Evolutionary conservation across 2,329 filamentous ascomycete species (phyloP).

Genomic region (Lomentospora prolificans): DNA sequence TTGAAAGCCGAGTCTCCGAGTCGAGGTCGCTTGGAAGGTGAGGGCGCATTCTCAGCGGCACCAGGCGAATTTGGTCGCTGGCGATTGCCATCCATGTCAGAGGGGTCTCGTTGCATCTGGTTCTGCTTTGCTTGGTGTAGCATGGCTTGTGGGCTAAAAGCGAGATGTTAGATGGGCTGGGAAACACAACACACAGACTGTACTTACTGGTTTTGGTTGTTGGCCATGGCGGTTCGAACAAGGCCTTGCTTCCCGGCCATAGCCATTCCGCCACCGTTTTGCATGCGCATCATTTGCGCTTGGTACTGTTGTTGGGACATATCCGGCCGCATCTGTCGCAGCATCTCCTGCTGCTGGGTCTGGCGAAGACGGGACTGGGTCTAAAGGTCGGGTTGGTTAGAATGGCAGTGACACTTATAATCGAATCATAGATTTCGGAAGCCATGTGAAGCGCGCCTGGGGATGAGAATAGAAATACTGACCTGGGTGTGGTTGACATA

Average conservation of each 20-base stretch:
- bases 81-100: constrained; percentile 75
- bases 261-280: constrained; percentile 44
- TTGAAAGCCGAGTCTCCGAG: constrained; percentile 64
- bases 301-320: constrained; percentile 46
- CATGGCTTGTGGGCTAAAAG: constrained; percentile 52
- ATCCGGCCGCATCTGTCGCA: constrained; percentile 60
- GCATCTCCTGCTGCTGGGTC: constrained; percentile 65
- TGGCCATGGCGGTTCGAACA: constrained; percentile 67
- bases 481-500: constrained; percentile 82
- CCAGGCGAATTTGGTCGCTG: constrained; percentile 73
- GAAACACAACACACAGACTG: background rate
- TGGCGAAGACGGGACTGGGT: constrained; percentile 64
- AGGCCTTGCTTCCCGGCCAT: constrained; percentile 52
- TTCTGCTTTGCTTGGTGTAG: constrained; percentile 63
- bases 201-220: constrained; percentile 62
- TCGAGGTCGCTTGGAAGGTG: constrained; percentile 81
- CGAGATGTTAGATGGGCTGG: constrained; percentile 9
- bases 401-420: constrained; percentile 3
- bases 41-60: constrained; percentile 78
- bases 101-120: constrained; percentile 81
- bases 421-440: constrained; percentile 3
- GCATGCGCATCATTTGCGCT: constrained; percentile 59
- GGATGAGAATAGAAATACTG: constrained; percentile 17
- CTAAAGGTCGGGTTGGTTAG: constrained; percentile 24
- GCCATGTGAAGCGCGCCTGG: background rate